phyloP scores from a whole-genome alignment of 2,329 filamentous ascomycete genomes.

The Annulohypoxylon truncatum region DNA sequence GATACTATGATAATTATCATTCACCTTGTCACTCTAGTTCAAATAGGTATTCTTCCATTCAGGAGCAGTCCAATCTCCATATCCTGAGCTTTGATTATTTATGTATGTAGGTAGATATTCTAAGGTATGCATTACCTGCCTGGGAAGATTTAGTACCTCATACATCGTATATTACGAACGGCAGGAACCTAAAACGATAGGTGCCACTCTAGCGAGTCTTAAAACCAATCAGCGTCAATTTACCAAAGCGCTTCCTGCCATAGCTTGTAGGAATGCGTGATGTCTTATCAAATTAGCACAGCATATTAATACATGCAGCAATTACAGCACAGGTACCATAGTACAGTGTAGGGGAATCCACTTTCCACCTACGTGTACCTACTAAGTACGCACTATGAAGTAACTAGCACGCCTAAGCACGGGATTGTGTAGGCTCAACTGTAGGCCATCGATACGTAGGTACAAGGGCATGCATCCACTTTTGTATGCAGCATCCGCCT shows the following conservation, averaged over 20 bases:
- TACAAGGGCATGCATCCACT: neutral
- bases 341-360: neutral
- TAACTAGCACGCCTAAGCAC: neutral
- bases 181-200: slow-evolving; percentile 29
- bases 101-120: neutral
- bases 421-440: neutral
- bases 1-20: neutral
- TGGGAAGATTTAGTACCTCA: neutral
- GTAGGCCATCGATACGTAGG: neutral
- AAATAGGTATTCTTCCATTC: neutral
- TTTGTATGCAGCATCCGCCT: slow-evolving; percentile 5
- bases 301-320: neutral
- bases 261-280: slow-evolving; percentile 16
- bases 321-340: neutral
- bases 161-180: slow-evolving; percentile 4
- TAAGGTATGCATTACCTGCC: neutral
- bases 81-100: neutral
- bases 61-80: neutral
- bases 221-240: slow-evolving; percentile 21
- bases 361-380: slow-evolving; percentile 10
- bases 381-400: neutral
- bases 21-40: neutral
- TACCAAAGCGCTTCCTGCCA: slow-evolving; percentile 14
- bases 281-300: slow-evolving; percentile 28
- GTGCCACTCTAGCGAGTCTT: slow-evolving; percentile 16